Evolutionary conservation across 2,329 filamentous ascomycete species (phyloP), one percentile per base, ranked within the genome.

Genomic region (Talaromyces amestolkiae): DNA sequence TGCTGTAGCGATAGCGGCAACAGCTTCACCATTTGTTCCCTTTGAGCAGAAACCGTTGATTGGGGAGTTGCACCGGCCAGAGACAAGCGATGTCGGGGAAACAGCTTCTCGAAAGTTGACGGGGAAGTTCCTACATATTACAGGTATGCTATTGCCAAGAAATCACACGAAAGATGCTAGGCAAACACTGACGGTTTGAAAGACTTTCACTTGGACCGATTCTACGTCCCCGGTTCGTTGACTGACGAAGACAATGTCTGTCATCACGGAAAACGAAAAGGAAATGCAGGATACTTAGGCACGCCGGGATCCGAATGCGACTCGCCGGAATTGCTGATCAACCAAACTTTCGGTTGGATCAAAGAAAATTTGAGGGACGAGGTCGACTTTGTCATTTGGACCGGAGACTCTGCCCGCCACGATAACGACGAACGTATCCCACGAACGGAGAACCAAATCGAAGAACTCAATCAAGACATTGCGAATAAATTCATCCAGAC

Each of bases 171-270:
- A n/a, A 3, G 7, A 2, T 35, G 1, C 22, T n/a, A 6, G 1
- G 31, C 53, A 39, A 6, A 15, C 10, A 33, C 61, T 64, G 61
- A 61, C 15, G 4, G 31, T 17, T 24, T 19, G 10, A 22, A 60
- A 97, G 95, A 99, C 80, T 86, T 98, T 71, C 95, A 99, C 74
- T 92, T 93, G 56, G 95, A 99, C 77, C 86, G 87, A 51, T 91
- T 91, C 78, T 99, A 97, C 83, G 89, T 92, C 77, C 78, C 86
- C 8, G 90, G 93, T 76, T 86, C 91, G 11, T 90, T 91, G 27
- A 91, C 91, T 53, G 83, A 85, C 43, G 83, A 87, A 70, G 82
- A 85, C 39, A 83, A 87, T 71, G 89, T 90, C 67, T 99, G 95
- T 78, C 95, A 99, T 75, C 85, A 89, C 64, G 89, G 89, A 66